Evolutionary conservation across 1,284 basidiomycete species (phyloP), one percentile per base, ranked within the genome.

Genomic region (Rhodotorula sp.): DNA sequence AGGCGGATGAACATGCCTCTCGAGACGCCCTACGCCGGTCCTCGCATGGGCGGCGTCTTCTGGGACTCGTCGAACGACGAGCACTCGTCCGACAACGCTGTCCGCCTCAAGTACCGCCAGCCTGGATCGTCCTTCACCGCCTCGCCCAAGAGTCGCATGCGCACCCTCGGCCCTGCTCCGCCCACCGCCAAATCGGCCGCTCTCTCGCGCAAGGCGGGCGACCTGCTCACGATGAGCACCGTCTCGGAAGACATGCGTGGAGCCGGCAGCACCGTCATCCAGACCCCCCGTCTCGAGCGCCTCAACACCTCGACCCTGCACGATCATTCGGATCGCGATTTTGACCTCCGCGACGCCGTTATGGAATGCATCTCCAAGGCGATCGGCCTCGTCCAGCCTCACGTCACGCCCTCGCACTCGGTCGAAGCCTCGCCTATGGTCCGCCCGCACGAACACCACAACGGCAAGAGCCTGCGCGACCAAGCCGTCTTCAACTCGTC

Each of bases 361-460:
- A 94, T 99, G 90, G 89, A 90, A 8, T 96, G 92, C 81, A 96
- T 99, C 69, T 94, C 94, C 2, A 95, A 94, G 79, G 96, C 93
- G 8, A 98, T 99, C 66, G 95, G 95, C 5, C 84, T 99, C 19
- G 83, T 91, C n/a, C 94, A 96, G 74, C 89, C 92, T 11, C 86
- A 88, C 13, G 82, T 89, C 22, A 74, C 71, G 11, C 70, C 73
- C 2, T 59, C 67, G 13, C 66, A 55, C 20, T 77, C 72, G 22
- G 72, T 63, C 5, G 72, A 77, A 19, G 66, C 64, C 1, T 76
- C 74, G 19, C 77, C 77, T 6, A 52, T 70, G 8, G 51, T 78
- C 17, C 56, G 67, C 0, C 67, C 75, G n/a, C 53, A 62, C 22
- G 74, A 76, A 24, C 63, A 56, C 20, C 49, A 62, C 0, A 70